Percentiles rank a stretch among this genome's conserved stretches.
These are phyloP conservation scores for Cryptosporidium parvum DNA, from an alignment of 169 alveolate genomes.

Conservation along the genomic window DNA sequence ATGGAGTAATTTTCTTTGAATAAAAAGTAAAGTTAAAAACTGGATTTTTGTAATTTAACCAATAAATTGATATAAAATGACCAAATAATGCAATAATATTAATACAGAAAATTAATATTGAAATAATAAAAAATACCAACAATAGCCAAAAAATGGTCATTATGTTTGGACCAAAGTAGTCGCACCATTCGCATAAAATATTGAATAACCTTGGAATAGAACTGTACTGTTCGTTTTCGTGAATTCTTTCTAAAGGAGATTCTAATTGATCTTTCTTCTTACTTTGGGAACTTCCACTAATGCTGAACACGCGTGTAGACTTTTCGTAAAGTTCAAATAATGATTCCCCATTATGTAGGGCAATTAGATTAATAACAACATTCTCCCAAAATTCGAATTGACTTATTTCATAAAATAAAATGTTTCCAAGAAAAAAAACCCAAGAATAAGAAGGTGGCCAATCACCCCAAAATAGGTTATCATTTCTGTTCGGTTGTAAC, in stretches of 20 bases:
- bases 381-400: slow-evolving; percentile 48
- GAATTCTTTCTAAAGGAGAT: not conserved
- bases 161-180: slow-evolving; percentile 65
- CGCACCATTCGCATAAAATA: slow-evolving; percentile 72
- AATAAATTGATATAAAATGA: not conserved
- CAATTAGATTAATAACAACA: slow-evolving; percentile 27
- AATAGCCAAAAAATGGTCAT: slow-evolving; percentile 62
- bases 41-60: not conserved
- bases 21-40: not conserved
- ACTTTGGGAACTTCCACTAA: not conserved
- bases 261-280: slow-evolving; percentile 18
- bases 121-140: slow-evolving; percentile 17
- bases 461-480: slow-evolving; percentile 69
- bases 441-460: slow-evolving; percentile 75
- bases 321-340: slow-evolving; percentile 59
- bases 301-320: slow-evolving; percentile 23
- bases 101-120: slow-evolving; percentile 16
- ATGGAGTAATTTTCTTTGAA: slow-evolving; percentile 34
- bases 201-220: slow-evolving; percentile 58
- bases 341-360: slow-evolving; percentile 73
- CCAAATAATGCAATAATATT: not conserved
- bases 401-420: slow-evolving; percentile 33
- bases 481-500: slow-evolving; percentile 54
- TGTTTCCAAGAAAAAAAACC: slow-evolving; percentile 68
- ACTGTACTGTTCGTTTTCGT: slow-evolving; percentile 48